These are phyloP conservation scores for Nidularia pulvinata DNA, from an alignment of 768 basidiomycete genomes.

Conservation along the genomic window DNA sequence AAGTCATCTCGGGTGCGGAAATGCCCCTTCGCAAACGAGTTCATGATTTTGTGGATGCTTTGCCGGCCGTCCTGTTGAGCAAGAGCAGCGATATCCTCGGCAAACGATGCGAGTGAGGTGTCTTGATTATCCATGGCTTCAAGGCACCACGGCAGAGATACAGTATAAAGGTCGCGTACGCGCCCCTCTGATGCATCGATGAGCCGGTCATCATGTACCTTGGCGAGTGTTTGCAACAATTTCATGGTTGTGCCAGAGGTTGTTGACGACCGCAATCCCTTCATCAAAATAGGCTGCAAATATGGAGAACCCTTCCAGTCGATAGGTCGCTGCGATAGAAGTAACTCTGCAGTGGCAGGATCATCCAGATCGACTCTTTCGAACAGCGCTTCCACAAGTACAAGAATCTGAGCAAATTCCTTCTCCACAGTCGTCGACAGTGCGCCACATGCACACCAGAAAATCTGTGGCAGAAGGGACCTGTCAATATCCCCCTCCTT, in stretches of 20 bases:
- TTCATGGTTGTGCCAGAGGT: conserved; percentile 69
- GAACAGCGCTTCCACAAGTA: conserved; percentile 65
- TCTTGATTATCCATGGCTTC: conserved; percentile 76
- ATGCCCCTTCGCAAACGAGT: conserved; percentile 81
- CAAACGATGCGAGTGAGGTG: conserved; percentile 64
- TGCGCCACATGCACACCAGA: conserved; percentile 85
- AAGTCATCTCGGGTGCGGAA: conserved; percentile 96
- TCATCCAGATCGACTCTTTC: conserved; percentile 74
- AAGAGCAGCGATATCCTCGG: conserved; percentile 68
- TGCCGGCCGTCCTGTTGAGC: conserved; percentile 72
- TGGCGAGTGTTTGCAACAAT: conserved; percentile 62
- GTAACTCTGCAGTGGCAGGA: conserved; percentile 59
- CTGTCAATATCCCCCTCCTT: conserved; percentile 55
- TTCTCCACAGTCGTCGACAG: conserved; percentile 80
- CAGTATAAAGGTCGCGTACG: conserved; percentile 80
- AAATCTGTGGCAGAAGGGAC: conserved; percentile 75
- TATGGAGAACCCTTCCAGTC: conserved; percentile 68
- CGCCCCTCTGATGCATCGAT: conserved; percentile 74
- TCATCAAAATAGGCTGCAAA: conserved; percentile 71
- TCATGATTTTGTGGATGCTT: conserved; percentile 89
- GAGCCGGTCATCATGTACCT: conserved; percentile 58
- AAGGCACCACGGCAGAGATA: conserved; percentile 87
- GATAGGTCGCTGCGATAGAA: conserved; percentile 65
- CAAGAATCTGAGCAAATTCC: conserved; percentile 73
- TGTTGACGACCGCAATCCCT: conserved; percentile 77